phyloP scores from a whole-genome alignment of 2,329 filamentous ascomycete genomes.

The Lachnellula subtilissima region DNA sequence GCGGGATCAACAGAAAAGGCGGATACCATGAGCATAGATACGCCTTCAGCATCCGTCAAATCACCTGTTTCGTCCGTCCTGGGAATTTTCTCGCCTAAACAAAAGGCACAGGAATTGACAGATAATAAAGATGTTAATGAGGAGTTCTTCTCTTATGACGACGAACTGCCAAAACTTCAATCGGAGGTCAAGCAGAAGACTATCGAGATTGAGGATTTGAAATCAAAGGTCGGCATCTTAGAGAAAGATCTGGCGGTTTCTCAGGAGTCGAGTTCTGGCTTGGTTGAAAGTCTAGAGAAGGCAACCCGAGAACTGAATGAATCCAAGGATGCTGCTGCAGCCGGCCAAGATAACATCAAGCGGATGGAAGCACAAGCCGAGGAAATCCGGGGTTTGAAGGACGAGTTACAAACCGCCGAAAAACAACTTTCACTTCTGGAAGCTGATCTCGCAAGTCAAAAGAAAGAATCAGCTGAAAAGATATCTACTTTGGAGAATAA shows the following conservation, averaged over 20 bases:
- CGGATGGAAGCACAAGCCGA: slow-evolving; percentile 23
- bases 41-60: slow-evolving; percentile 36
- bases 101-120: slow-evolving; percentile 34
- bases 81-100: slow-evolving; percentile 46
- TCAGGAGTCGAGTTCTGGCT: slow-evolving; percentile 64
- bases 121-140: slow-evolving; percentile 43
- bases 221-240: slow-evolving; percentile 61
- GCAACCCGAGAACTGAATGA: slow-evolving; percentile 55
- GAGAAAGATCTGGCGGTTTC: slow-evolving; percentile 66
- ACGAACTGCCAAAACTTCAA: slow-evolving; percentile 78
- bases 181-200: slow-evolving; percentile 65
- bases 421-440: slow-evolving; percentile 20
- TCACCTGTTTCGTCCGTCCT: slow-evolving; percentile 46
- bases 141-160: slow-evolving; percentile 90
- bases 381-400: slow-evolving; percentile 25
- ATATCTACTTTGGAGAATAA: not conserved
- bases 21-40: slow-evolving; percentile 24
- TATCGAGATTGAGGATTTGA: slow-evolving; percentile 66
- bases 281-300: slow-evolving; percentile 45
- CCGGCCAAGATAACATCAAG: slow-evolving; percentile 17
- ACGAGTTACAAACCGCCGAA: slow-evolving; percentile 25
- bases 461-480: slow-evolving; percentile 16
- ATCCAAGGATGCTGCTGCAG: slow-evolving; percentile 58
- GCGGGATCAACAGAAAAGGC: slow-evolving; percentile 17
- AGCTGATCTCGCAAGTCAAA: slow-evolving; percentile 18